Conservation (phyloP, 2,329 filamentous ascomycete genomes). For the Colletotrichum sp. region DNA sequence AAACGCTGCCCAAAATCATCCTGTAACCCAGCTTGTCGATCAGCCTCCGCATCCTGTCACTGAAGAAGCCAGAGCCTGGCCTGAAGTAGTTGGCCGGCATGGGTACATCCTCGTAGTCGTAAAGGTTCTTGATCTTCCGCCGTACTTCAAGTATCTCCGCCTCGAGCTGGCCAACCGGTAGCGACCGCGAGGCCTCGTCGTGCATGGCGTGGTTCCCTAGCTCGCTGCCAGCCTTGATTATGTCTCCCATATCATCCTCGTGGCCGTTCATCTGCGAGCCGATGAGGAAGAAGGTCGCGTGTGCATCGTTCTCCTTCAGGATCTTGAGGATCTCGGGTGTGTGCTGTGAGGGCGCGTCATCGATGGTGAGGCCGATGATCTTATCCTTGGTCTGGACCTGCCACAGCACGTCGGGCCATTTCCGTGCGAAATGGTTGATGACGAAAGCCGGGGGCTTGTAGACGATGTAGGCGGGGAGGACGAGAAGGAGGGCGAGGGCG, state of each 20-base stretch:
- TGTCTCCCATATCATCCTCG: constrained; percentile 58
- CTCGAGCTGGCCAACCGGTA: constrained; percentile 64
- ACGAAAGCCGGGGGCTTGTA: constrained; percentile 80
- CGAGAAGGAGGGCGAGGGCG: constrained; percentile 37
- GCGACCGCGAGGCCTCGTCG: constrained; percentile 75
- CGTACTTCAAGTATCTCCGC: constrained; percentile 72
- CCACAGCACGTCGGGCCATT: constrained; percentile 83
- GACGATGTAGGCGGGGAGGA: constrained; percentile 48
- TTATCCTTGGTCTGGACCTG: constrained; percentile 65
- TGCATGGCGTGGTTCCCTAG: constrained; percentile 90
- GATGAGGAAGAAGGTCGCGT: constrained; percentile 89
- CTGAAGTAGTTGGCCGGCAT: constrained; percentile 73
- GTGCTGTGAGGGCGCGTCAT: constrained; percentile 80
- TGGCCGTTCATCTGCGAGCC: constrained; percentile 72
- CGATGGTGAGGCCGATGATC: constrained; percentile 82
- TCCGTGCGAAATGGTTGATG: constrained; percentile 72
- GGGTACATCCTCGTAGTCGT: constrained; percentile 47
- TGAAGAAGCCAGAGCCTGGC: constrained; percentile 87
- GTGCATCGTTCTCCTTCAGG: constrained; percentile 69
- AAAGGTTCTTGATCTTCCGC: constrained; percentile 60
- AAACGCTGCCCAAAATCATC: constrained; percentile 82
- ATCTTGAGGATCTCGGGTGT: constrained; percentile 74
- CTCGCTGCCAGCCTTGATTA: constrained; percentile 70
- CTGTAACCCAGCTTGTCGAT: constrained; percentile 68
- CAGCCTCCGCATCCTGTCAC: constrained; percentile 67